A percentile compares a stretch with the other conserved stretches of the same genome.
Conservation (phyloP, 1,284 basidiomycete species). For the Inonotus hispidus region DNA sequence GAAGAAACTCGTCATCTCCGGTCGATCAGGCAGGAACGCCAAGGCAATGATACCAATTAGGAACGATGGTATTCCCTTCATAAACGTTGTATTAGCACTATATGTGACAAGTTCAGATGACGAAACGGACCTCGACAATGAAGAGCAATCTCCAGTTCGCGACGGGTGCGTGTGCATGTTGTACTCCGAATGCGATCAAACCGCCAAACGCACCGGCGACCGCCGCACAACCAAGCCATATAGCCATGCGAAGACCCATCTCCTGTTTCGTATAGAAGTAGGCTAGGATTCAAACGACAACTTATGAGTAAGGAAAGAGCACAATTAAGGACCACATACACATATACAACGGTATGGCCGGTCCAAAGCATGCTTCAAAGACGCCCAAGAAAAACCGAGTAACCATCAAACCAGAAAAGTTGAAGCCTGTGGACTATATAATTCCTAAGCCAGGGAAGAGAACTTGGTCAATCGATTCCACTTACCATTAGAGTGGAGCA, state of each 20-base stretch:
- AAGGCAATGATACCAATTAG: constrained; percentile 62
- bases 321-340: constrained; percentile 39
- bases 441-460: not conserved
- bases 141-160: constrained; percentile 67
- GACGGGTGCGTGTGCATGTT: constrained; percentile 46
- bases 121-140: constrained; percentile 56
- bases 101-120: not conserved
- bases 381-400: constrained; percentile 57
- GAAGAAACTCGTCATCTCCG: constrained; percentile 68
- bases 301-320: too few species aligned
- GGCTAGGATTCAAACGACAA: constrained; percentile 33
- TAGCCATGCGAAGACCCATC: constrained; percentile 66
- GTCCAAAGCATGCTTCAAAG: constrained; percentile 71
- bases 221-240: constrained; percentile 77
- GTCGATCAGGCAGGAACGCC: constrained; percentile 69
- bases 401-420: constrained; percentile 50
- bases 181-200: constrained; percentile 66
- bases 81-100: too few species aligned
- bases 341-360: constrained; percentile 69
- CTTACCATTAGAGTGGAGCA: constrained; percentile 63
- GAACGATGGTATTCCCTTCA: constrained; percentile 59
- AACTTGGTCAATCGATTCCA: constrained; percentile 27
- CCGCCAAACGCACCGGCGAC: constrained; percentile 78
- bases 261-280: constrained; percentile 73
- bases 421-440: constrained; percentile 48